Evolutionary conservation across 805 yeast genomes (phyloP).

Genomic region (Sugiyamaella smithiae): DNA sequence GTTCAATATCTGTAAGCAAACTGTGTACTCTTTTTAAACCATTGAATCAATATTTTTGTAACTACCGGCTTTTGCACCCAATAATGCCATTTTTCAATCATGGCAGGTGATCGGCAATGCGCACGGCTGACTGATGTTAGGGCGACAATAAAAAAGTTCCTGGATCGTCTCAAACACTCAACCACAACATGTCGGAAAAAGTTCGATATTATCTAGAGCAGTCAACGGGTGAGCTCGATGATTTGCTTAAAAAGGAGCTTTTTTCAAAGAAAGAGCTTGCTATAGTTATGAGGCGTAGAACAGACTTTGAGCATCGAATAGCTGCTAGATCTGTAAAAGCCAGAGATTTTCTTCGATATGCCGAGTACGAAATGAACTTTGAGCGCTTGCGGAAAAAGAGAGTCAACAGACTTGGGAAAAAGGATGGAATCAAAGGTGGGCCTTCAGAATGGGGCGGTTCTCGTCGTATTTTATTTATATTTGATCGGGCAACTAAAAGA

Average conservation of each 20-base stretch:
- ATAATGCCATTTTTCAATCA: no score
- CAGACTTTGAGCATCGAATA: constrained; percentile 91
- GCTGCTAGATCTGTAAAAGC: constrained; percentile 78
- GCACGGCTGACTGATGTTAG: no score
- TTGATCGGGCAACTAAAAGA: constrained; percentile 74
- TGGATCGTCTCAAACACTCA: no score
- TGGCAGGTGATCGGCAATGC: no score
- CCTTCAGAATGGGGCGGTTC: constrained; percentile 85
- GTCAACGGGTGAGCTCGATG: constrained; percentile 66
- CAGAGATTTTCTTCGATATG: constrained; percentile 72
- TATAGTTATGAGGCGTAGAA: constrained; percentile 84
- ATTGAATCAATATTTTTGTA: not conserved
- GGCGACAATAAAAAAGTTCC: no score
- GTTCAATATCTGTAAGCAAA: not conserved
- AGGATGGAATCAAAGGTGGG: constrained; percentile 11
- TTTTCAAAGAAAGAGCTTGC: constrained; percentile 81
- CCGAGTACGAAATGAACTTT: constrained; percentile 74
- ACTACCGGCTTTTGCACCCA: not conserved
- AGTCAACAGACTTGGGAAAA: constrained; percentile 52
- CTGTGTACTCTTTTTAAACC: no score
- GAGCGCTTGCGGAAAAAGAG: constrained; percentile 77
- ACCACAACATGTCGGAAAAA: constrained; percentile 59
- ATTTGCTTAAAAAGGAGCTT: constrained; percentile 72
- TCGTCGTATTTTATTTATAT: constrained; percentile 76
- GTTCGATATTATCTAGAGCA: constrained; percentile 58